phyloP scores from a whole-genome alignment of 176 grass and related monocot genomes.

The Urochloa ruziziensis region DNA sequence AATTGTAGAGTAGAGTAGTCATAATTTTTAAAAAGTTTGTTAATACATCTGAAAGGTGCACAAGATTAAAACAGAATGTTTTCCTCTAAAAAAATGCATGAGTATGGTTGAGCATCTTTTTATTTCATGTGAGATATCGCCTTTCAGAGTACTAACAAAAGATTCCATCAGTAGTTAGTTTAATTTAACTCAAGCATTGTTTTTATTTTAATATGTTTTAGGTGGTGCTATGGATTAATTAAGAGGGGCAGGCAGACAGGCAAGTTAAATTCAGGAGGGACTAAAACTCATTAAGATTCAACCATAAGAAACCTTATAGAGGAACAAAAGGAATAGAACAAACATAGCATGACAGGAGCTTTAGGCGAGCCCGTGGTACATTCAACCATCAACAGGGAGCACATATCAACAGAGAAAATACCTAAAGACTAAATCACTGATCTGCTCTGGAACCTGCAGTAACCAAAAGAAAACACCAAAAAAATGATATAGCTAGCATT shows the following conservation, averaged over 20 bases:
- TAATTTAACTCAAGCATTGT: neutral
- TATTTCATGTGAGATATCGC: neutral
- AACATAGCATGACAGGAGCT: constrained; percentile 11
- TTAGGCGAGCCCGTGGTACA: neutral
- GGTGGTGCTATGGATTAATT: neutral
- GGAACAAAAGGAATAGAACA: constrained; percentile 37
- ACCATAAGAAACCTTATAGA: neutral
- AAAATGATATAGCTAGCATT: no score
- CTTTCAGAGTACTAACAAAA: neutral
- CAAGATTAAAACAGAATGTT: neutral
- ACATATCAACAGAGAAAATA: no score
- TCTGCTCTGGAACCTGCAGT: no score
- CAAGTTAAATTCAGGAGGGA: neutral
- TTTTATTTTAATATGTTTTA: neutral
- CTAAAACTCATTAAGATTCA: neutral
- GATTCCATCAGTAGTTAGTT: neutral
- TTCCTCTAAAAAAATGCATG: neutral
- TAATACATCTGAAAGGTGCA: neutral
- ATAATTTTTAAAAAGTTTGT: neutral
- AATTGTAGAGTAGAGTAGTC: neutral
- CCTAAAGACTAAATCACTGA: no score
- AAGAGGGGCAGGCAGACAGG: neutral
- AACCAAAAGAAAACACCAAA: no score
- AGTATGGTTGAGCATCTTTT: neutral
- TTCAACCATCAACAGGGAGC: no score